Evolutionary conservation across 768 basidiomycete species (phyloP).

Genomic region (Suillus subalutaceus): DNA sequence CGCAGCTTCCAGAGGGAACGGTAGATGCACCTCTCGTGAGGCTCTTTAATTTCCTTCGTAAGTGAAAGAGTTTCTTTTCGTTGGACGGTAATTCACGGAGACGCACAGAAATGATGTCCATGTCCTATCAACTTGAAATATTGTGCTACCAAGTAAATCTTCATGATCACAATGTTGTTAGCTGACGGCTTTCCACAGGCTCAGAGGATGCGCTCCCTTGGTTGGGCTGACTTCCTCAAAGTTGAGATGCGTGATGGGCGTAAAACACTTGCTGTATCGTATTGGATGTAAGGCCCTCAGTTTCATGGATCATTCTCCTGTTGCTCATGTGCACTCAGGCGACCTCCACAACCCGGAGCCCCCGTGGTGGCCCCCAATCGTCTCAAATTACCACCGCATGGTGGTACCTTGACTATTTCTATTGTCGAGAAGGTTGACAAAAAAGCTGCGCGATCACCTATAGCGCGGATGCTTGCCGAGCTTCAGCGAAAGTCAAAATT

Average conservation of each 20-base stretch:
- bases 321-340: conserved; percentile 30
- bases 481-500: conserved; percentile 69
- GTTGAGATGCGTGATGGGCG: conserved; percentile 72
- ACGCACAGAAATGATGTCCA: conserved; percentile 78
- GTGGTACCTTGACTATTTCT: conserved; percentile 75
- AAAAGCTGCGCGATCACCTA: conserved; percentile 56
- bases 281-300: conserved; percentile 73
- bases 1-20: conserved; percentile 58
- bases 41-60: conserved; percentile 88
- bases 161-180: neutral
- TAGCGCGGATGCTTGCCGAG: conserved; percentile 56
- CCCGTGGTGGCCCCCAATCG: conserved; percentile 32
- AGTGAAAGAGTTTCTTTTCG: conserved; percentile 30
- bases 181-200: conserved; percentile 43
- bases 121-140: conserved; percentile 92
- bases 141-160: conserved; percentile 69
- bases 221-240: conserved; percentile 80
- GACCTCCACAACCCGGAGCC: conserved; percentile 37
- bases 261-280: conserved; percentile 71
- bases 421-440: conserved; percentile 55
- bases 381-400: conserved; percentile 57
- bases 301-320: neutral
- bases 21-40: conserved; percentile 85
- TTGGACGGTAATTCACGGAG: conserved; percentile 4
- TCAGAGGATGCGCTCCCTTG: conserved; percentile 75